Conservation (phyloP, 2,329 filamentous ascomycete genomes). For the Fusarium bulbicola region DNA sequence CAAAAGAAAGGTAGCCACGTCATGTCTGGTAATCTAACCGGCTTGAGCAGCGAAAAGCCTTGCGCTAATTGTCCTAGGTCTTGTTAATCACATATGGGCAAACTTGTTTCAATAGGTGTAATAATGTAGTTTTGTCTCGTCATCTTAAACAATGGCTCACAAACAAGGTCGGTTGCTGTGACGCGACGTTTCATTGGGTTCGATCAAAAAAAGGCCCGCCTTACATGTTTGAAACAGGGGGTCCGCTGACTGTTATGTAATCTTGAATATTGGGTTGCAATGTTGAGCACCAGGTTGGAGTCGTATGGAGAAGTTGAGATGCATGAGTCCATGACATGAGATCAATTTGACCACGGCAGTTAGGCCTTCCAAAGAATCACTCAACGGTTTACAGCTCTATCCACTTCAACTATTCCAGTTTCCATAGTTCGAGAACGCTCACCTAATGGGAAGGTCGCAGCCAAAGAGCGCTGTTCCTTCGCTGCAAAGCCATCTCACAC, state of each 20-base stretch:
- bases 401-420: rapidly evolving
- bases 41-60: rapidly evolving
- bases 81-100: rapidly evolving
- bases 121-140: neutral
- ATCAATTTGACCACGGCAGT: neutral
- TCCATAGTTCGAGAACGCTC: neutral
- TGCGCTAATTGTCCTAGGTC: rapidly evolving
- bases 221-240: neutral
- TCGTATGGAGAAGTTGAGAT: neutral
- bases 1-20: neutral
- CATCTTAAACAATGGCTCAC: neutral
- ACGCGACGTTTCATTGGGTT: neutral
- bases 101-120: rapidly evolving
- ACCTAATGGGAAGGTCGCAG: neutral
- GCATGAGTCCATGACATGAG: neutral
- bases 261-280: neutral
- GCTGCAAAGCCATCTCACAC: neutral
- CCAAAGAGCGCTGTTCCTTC: neutral
- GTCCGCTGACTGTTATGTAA: neutral
- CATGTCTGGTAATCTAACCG: neutral
- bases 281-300: neutral
- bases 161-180: neutral
- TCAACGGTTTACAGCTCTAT: neutral
- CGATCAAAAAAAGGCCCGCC: neutral
- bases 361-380: rapidly evolving